Base-by-base conservation (phyloP, 2,329 filamentous ascomycete species). In the Beauveria brongniartii region DNA sequence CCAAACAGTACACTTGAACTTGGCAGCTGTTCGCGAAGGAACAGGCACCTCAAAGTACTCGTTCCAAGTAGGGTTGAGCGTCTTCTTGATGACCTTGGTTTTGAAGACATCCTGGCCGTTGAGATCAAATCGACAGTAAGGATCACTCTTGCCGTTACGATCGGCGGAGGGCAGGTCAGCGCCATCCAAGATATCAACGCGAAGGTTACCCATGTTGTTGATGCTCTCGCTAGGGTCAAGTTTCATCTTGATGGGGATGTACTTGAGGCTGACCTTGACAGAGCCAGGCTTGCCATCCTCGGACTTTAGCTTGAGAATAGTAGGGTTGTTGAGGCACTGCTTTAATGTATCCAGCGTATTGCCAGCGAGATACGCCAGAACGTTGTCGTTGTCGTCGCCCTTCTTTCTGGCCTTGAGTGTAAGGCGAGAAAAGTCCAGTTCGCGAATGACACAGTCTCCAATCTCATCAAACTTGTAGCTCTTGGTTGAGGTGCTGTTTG, bases 61-160 rank as follows among this genome's bases (percentile, higher is more conserved):
- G 70, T 97, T 97, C 95, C 95, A 99, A 0, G 86, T 83, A 0
- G 94, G 94, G 67, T 94, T 87, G 3, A 99, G 82, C 0, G 94
- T 97, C 83, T 99, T 99, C 84, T 97, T 99, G 72, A 93, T 88
- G 2, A 88, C 87, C 77, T 97, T 95, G 50, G 92, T 96, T 82
- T 97, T 99, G 84, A 91, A 92, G 0, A 97, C 83, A 61, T 95
- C 90, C 69, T 91, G 87, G 52, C 89, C 92, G 69, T 96, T 93
- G 66, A 97, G 82, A 65, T 90, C 85, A 72, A 99, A 99, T 70
- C 93, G 93, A 82, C 90, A 95, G 79, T 93, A 99, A 5, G 94
- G 94, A 70, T 99, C 94, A 68, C 92, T 97, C 82, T 89, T 97
- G 67, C 94, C 94, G 71, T 99, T 99, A 40, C 92, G 87, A 70